Evolutionary conservation across 1,284 basidiomycete genomes (phyloP).

Genomic region (Cryptococcus neoformans): DNA sequence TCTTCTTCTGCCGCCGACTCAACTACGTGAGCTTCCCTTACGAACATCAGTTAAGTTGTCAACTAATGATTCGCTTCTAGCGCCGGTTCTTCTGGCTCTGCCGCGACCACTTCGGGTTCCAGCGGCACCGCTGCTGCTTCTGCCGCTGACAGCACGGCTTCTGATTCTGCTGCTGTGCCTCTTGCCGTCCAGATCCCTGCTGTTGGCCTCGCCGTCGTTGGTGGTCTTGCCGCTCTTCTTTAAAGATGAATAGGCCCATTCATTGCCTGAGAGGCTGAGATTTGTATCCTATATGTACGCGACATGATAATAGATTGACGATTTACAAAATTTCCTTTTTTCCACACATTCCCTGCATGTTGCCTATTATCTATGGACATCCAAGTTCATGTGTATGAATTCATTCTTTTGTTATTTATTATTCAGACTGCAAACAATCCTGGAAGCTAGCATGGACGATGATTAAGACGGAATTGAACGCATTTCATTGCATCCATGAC

Average conservation of each 20-base stretch:
- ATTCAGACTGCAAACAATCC: no score
- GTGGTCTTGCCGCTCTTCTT: constrained; percentile 28
- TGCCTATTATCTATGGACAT: constrained; percentile 1
- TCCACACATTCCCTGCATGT: not conserved
- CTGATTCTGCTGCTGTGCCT: constrained; percentile 5
- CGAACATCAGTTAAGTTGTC: no score
- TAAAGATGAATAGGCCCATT: constrained; percentile 6
- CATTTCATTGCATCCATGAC: no score
- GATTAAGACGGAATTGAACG: no score
- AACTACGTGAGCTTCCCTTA: no score
- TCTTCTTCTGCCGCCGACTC: constrained; percentile 1
- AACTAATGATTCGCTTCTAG: not conserved
- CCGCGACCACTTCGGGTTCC: constrained; percentile 4
- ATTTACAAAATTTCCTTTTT: not conserved
- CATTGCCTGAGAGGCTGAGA: not conserved
- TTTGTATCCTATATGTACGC: not conserved
- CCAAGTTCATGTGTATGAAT: constrained; percentile 2
- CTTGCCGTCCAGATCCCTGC: constrained; percentile 9
- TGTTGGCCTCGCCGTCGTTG: constrained; percentile 21
- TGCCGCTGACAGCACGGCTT: not conserved
- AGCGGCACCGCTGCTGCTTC: constrained; percentile 3
- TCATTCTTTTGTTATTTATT: not conserved
- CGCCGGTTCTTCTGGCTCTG: not conserved
- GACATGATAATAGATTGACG: not conserved
- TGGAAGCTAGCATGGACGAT: no score